Conservation (phyloP, 805 yeast species). For the Pichia rugopelliculosa region DNA sequence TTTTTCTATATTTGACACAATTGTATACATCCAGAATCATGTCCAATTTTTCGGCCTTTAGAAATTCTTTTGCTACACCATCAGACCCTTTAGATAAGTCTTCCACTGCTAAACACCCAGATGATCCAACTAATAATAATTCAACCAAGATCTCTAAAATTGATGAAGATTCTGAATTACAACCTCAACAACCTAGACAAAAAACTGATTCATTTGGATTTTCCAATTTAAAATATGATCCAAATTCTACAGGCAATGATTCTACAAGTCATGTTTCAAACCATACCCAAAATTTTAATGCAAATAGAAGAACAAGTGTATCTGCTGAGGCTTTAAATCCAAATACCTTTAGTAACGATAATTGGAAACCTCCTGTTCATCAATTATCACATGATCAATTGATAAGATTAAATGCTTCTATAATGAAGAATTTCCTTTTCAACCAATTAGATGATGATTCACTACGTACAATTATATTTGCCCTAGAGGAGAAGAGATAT, state of each 20-base stretch:
- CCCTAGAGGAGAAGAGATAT: constrained; percentile 69
- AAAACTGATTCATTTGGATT: constrained; percentile 16
- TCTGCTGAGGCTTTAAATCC: constrained; percentile 85
- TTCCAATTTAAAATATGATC: constrained; percentile 7
- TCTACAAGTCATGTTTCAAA: constrained; percentile 22
- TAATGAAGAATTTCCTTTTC: constrained; percentile 79
- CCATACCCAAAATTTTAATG: constrained; percentile 38
- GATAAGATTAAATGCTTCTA: constrained; percentile 57
- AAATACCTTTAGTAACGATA: constrained; percentile 53
- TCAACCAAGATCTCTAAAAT: background rate
- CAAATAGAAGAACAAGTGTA: constrained; percentile 81
- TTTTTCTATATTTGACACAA: background rate
- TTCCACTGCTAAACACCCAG: background rate
- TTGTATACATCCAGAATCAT: background rate
- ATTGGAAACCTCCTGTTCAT: constrained; percentile 68
- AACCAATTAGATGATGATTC: constrained; percentile 75
- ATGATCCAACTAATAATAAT: background rate
- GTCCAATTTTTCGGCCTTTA: background rate
- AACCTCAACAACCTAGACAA: background rate
- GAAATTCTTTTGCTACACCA: constrained; percentile 7
- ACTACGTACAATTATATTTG: constrained; percentile 67
- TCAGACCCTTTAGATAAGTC: constrained; percentile 7
- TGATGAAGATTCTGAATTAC: background rate
- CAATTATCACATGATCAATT: constrained; percentile 58
- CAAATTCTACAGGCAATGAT: background rate